These are phyloP conservation scores for Cucumis hystrix DNA, from an alignment of 306 rosid species.

Conservation along the genomic window DNA sequence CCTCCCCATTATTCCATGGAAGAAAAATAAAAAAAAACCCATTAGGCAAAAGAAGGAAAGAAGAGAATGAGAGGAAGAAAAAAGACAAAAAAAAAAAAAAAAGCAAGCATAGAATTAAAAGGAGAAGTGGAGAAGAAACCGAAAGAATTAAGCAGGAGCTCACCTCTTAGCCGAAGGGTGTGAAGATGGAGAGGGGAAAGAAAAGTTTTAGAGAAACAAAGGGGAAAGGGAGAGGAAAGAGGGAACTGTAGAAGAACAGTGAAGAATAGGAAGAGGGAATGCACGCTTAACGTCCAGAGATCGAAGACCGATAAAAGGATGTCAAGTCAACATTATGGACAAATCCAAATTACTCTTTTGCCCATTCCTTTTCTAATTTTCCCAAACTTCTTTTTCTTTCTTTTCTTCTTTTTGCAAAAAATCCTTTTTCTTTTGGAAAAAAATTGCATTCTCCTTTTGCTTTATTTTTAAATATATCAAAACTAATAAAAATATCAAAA, in stretches of 20 bases:
- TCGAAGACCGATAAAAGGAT: constrained; percentile 1
- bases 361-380: not conserved
- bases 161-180: not conserved
- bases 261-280: not conserved
- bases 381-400: not conserved
- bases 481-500: no score
- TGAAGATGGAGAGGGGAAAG: not conserved
- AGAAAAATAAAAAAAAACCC: not conserved
- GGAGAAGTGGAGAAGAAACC: not conserved
- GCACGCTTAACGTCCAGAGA: constrained; percentile 3
- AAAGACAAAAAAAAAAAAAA: not conserved
- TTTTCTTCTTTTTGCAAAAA: no score
- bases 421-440: no score
- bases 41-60: not conserved
- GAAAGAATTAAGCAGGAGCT: not conserved
- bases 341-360: not conserved
- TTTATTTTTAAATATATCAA: no score
- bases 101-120: not conserved
- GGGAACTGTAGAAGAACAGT: not conserved
- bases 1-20: not conserved
- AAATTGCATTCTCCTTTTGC: no score
- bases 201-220: not conserved
- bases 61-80: not conserved
- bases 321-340: constrained; percentile 1
- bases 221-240: not conserved